Evolutionary conservation across 2,329 filamentous ascomycete species (phyloP).

Genomic region (Clarireedia monteithiana): DNA sequence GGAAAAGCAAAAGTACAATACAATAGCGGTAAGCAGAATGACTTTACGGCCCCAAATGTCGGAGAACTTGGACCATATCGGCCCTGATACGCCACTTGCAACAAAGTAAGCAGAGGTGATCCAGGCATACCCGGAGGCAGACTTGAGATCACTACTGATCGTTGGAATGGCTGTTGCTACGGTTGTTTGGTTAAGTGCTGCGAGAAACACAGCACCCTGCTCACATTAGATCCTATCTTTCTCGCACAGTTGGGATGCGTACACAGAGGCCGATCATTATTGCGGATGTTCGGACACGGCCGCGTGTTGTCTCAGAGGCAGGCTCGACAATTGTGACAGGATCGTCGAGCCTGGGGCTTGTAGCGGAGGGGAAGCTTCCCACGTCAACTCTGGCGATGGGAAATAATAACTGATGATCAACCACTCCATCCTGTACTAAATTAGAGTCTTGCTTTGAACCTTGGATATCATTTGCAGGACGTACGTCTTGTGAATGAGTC

Average conservation of each 20-base stretch:
- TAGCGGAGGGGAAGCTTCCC: not conserved
- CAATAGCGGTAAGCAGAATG: slow-evolving; percentile 1
- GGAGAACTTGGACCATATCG: slow-evolving; percentile 14
- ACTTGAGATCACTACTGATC: slow-evolving; percentile 34
- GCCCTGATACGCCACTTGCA: slow-evolving; percentile 44
- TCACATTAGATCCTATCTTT: not conserved
- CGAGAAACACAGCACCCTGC: slow-evolving; percentile 13
- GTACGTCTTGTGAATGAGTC: not conserved
- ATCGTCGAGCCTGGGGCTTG: not conserved
- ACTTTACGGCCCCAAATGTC: slow-evolving; percentile 6
- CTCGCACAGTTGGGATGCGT: not conserved
- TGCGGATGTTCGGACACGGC: not conserved
- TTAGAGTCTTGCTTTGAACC: not conserved
- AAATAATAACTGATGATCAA: not conserved
- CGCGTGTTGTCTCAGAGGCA: not conserved
- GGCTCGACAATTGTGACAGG: not conserved
- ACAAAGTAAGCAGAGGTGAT: slow-evolving; percentile 40
- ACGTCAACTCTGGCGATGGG: not conserved
- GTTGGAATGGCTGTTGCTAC: slow-evolving; percentile 34
- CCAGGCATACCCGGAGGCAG: slow-evolving; percentile 43
- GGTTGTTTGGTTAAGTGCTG: slow-evolving; percentile 31
- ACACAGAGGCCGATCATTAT: not conserved
- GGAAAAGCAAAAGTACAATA: slow-evolving; percentile 25
- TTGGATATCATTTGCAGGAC: not conserved
- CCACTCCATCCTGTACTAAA: not conserved